Base-by-base conservation (phyloP, 805 yeast genomes). In the Yarrowia sp. region DNA sequence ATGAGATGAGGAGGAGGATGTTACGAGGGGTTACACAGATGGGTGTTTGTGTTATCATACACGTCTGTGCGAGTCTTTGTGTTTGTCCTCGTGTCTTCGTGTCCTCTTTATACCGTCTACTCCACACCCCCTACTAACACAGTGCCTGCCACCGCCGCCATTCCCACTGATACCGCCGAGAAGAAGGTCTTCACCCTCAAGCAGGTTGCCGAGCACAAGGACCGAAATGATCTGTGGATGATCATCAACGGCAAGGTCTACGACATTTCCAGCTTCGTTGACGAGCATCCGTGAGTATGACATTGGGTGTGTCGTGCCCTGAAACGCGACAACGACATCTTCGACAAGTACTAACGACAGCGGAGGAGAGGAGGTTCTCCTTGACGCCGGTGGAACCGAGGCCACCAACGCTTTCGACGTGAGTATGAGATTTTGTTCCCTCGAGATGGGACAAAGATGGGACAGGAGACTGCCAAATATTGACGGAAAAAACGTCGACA, bases 341-440 rank as follows among this genome's bases (percentile, higher is more conserved):
- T 26, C 4, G 8, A 26, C 30, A 26, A 26, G n/a, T 59, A 49
- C 41, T 44, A 35, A 49, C 32, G 7, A 22, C 51, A 72, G 76
- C 38, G 96, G 96, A 73, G 96, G 96, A 65, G 88, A 86, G 65
- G 96, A 90, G 73, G 89, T 90, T 33, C 79, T 90, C 65, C 76
- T 84, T 59, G 96, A 90, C 70, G 82, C 85, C 72, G 96, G 89
- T 33, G 97, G 96, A 48, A 81, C 82, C 66, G 96, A 91, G 74
- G 92, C 92, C 63, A 85, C 90, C 14, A 78, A 74, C 56, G 83
- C 86, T 24, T 86, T 85, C 69, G 86, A 84, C 86, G 61, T 54
- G 61, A 54, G 61, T 54, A 54, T 54, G 8, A 11, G 38, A 17
- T 26, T 8, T 4, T 26, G 33, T 17, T 11, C n/a, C n/a, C 14